Conservation (phyloP, 1,284 basidiomycete species). For the Marasmius oreades region DNA sequence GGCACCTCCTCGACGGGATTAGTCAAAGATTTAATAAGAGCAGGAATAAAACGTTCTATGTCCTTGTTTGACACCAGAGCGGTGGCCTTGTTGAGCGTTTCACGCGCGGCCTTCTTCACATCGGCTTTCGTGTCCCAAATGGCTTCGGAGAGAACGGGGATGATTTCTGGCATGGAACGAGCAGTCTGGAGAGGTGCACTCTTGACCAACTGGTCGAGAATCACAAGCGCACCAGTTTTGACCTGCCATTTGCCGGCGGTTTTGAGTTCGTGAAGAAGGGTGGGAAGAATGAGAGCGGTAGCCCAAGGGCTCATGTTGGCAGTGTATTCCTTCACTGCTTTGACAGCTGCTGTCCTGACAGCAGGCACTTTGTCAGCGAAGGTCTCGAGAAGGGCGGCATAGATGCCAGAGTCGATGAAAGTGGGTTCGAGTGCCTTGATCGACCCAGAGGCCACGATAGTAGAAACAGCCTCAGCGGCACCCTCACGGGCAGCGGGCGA, state of each 20-base stretch:
- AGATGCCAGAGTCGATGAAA: slow-evolving; percentile 84
- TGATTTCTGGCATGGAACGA: slow-evolving; percentile 92
- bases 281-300: slow-evolving; percentile 80
- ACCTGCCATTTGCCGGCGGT: slow-evolving; percentile 99
- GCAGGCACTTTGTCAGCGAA: slow-evolving; percentile 92
- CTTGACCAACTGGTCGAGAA: slow-evolving; percentile 89
- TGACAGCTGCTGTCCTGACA: slow-evolving; percentile 81
- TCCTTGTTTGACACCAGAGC: slow-evolving; percentile 99
- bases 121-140: slow-evolving; percentile 99
- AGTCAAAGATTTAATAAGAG: slow-evolving; percentile 95
- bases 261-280: slow-evolving; percentile 92
- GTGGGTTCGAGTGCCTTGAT: slow-evolving; percentile 86
- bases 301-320: slow-evolving; percentile 91
- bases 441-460: slow-evolving; percentile 77
- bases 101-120: slow-evolving; percentile 98
- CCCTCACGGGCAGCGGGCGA: slow-evolving; percentile 84
- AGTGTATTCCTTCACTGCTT: slow-evolving; percentile 80
- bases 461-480: slow-evolving; percentile 69
- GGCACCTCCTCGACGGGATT: slow-evolving; percentile 99
- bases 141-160: slow-evolving; percentile 92
- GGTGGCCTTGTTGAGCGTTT: slow-evolving; percentile 90
- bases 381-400: slow-evolving; percentile 83
- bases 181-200: slow-evolving; percentile 86
- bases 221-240: slow-evolving; percentile 86
- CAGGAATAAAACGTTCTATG: slow-evolving; percentile 97